Percentiles rank a stretch among this genome's conserved stretches.
Evolutionary conservation across 2,329 filamentous ascomycete genomes (phyloP).

Genomic region (Fusarium transvaalense): DNA sequence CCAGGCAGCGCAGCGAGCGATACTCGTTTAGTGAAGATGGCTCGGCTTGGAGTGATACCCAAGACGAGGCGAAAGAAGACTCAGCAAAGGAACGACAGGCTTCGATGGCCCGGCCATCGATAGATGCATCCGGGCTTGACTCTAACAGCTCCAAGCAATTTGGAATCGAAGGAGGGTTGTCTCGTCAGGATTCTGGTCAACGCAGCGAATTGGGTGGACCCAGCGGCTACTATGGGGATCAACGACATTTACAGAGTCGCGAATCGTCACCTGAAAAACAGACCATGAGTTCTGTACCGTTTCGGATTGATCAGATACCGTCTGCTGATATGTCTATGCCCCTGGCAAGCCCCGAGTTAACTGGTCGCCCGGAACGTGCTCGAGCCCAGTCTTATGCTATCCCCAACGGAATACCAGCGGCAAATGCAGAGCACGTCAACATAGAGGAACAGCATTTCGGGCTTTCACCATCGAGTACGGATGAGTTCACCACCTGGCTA

Average conservation of each 20-base stretch:
- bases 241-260: constrained; percentile 38
- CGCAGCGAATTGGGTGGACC: constrained; percentile 27
- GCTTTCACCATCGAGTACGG: constrained; percentile 46
- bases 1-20: constrained; percentile 37
- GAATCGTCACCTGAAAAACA: constrained; percentile 46
- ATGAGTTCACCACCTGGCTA: constrained; percentile 48
- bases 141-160: constrained; percentile 9
- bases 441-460: constrained; percentile 48
- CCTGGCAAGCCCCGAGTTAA: constrained; percentile 40
- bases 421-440: constrained; percentile 36
- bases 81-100: constrained; percentile 31
- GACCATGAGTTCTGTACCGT: constrained; percentile 28
- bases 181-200: constrained; percentile 30
- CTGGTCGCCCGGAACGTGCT: constrained; percentile 35
- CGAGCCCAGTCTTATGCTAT: constrained; percentile 43
- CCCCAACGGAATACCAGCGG: constrained; percentile 38
- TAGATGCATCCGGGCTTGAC: constrained; percentile 25
- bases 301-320: constrained; percentile 40
- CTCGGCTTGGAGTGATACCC: constrained; percentile 48
- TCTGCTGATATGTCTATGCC: constrained; percentile 41
- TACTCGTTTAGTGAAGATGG: constrained; percentile 49
- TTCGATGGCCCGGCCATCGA: constrained; percentile 15
- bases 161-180: constrained; percentile 12
- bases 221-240: constrained; percentile 38
- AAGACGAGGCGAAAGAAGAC: constrained; percentile 45